These are phyloP conservation scores for Phalaenopsis equestris DNA, from an alignment of 106 monocot genomes.

Conservation along the genomic window DNA sequence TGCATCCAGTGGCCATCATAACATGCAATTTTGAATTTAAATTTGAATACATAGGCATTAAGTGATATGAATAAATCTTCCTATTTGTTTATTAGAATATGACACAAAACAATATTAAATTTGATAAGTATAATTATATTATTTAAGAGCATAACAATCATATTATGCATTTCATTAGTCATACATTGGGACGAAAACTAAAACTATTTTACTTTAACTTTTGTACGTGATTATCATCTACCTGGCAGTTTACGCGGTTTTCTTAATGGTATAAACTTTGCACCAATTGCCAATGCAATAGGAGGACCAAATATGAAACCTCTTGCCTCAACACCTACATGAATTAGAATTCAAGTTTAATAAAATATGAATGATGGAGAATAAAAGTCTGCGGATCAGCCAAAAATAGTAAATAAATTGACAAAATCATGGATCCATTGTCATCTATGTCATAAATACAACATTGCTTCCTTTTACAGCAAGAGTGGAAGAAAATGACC, in stretches of 20 bases:
- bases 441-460: neutral
- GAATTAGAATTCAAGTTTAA: neutral
- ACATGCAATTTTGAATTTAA: neutral
- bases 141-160: too few relatives aligned
- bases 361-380: neutral
- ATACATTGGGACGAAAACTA: too few relatives aligned
- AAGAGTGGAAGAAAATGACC: too few relatives aligned
- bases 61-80: too few relatives aligned
- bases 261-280: constrained; percentile 8
- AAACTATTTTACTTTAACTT: too few relatives aligned
- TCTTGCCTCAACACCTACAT: constrained; percentile 5
- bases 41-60: neutral
- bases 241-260: constrained; percentile 3
- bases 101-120: too few relatives aligned
- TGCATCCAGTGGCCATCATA: neutral
- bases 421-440: neutral
- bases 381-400: neutral
- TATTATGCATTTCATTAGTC: too few relatives aligned
- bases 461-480: neutral
- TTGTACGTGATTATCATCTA: neutral
- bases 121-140: too few relatives aligned
- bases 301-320: constrained; percentile 11
- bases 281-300: constrained; percentile 7
- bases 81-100: too few relatives aligned
- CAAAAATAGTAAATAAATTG: too few relatives aligned